Evolutionary conservation across 257 asterid species (phyloP).

Genomic region (Fraxinus americana): DNA sequence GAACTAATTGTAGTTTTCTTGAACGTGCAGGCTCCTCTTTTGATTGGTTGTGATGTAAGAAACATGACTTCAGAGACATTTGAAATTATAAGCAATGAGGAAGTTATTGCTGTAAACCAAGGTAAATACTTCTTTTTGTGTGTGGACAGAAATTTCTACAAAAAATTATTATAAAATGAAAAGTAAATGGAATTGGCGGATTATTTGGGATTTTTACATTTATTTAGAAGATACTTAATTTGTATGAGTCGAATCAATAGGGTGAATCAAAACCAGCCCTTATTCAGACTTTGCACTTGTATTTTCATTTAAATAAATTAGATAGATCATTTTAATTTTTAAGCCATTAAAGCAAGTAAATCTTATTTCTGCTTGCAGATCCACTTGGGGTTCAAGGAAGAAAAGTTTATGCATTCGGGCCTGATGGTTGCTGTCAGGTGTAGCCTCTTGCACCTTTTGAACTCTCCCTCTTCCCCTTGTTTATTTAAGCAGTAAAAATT

Average conservation of each 20-base stretch:
- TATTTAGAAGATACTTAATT: too few species aligned
- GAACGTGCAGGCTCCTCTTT: constrained; percentile 72
- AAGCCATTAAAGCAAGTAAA: constrained; percentile 4
- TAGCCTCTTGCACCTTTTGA: constrained; percentile 2
- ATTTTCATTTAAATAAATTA: too few species aligned
- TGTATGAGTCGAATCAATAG: too few species aligned
- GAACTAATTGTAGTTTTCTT: constrained; percentile 12
- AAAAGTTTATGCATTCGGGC: constrained; percentile 64
- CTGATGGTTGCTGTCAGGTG: constrained; percentile 68
- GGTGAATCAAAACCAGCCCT: too few species aligned
- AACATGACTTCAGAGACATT: constrained; percentile 73
- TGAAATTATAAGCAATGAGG: constrained; percentile 72
- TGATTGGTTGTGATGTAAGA: constrained; percentile 93
- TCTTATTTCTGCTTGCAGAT: constrained; percentile 51
- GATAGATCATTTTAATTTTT: too few species aligned
- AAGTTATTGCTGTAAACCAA: constrained; percentile 87
- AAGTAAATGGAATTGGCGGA: too few species aligned
- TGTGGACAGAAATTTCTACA: neutral
- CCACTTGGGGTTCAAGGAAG: constrained; percentile 95
- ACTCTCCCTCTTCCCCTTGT: neutral
- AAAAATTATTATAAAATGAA: neutral
- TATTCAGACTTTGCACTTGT: too few species aligned
- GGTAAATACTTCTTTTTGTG: constrained; percentile 44
- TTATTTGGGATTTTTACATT: too few species aligned
- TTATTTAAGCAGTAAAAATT: neutral